Conservation (phyloP, 2,329 filamentous ascomycete genomes). For the Hypoxylon rubiginosum region DNA sequence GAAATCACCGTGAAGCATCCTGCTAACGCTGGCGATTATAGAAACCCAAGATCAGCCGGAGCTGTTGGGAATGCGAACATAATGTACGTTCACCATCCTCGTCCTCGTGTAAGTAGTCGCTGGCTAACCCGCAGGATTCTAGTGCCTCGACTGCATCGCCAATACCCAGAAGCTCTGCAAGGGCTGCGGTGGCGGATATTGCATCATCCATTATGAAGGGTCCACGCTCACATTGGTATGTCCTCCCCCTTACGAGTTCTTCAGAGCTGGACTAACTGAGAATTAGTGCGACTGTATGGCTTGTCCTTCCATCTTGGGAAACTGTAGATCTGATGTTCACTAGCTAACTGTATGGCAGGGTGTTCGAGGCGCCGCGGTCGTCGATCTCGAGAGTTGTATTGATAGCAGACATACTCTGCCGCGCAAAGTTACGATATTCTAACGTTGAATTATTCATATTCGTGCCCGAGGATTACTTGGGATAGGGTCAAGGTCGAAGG, state of each 20-base stretch:
- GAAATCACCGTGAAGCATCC: neutral
- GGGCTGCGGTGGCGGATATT: constrained; percentile 84
- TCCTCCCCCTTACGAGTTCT: constrained; percentile 25
- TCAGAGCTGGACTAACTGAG: constrained; percentile 47
- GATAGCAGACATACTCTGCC: constrained; percentile 11
- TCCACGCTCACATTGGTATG: constrained; percentile 74
- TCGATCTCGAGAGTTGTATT: constrained; percentile 47
- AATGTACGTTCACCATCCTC: constrained; percentile 68
- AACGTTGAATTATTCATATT: neutral
- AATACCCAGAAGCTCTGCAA: constrained; percentile 78
- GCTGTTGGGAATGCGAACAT: constrained; percentile 89
- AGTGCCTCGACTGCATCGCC: constrained; percentile 83
- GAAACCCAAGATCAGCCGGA: constrained; percentile 69
- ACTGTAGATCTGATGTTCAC: constrained; percentile 3
- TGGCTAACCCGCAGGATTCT: constrained; percentile 9
- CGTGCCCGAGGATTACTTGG: neutral
- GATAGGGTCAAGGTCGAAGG: constrained; percentile 11
- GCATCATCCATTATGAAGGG: constrained; percentile 84
- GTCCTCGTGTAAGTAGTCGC: neutral
- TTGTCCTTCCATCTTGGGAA: neutral
- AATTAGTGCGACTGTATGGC: constrained; percentile 63
- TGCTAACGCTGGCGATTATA: constrained; percentile 36
- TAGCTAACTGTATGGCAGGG: constrained; percentile 49
- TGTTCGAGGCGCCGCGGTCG: constrained; percentile 56
- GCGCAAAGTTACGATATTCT: neutral